Conservation (phyloP, 495 filamentous ascomycete genomes). For the Clohesyomyces aquaticus region DNA sequence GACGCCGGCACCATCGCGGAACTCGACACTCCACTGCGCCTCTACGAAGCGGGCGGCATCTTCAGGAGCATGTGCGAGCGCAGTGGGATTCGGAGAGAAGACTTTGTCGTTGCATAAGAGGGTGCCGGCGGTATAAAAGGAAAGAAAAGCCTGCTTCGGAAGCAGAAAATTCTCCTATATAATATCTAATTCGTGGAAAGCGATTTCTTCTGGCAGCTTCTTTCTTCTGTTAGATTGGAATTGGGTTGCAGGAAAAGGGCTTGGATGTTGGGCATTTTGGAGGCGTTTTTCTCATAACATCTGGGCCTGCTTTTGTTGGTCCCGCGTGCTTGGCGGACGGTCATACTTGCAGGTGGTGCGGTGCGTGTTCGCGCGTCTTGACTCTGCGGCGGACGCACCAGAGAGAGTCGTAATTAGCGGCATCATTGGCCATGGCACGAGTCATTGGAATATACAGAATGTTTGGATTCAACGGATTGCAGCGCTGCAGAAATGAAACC, state of each 20-base stretch:
- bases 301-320: not conserved
- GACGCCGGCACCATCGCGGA: slow-evolving; percentile 84
- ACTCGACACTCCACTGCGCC: slow-evolving; percentile 70
- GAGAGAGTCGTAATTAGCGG: too few species aligned
- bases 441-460: too few species aligned
- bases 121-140: not conserved
- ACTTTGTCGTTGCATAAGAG: slow-evolving; percentile 54
- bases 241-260: not conserved
- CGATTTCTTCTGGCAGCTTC: not conserved
- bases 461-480: not conserved
- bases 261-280: slow-evolving; percentile 2
- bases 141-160: not conserved
- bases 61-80: slow-evolving; percentile 92
- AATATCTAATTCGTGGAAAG: not conserved
- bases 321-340: not conserved
- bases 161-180: not conserved
- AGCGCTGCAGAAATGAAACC: too few species aligned
- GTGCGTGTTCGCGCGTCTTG: too few species aligned
- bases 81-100: slow-evolving; percentile 78
- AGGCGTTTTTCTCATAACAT: not conserved
- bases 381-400: too few species aligned
- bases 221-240: not conserved
- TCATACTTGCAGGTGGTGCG: not conserved
- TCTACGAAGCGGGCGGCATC: slow-evolving; percentile 72
- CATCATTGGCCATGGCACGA: too few species aligned